Evolutionary conservation across 2,329 filamentous ascomycete genomes (phyloP), one percentile per base, ranked within the genome.

Genomic region (Trichoderma sp.): DNA sequence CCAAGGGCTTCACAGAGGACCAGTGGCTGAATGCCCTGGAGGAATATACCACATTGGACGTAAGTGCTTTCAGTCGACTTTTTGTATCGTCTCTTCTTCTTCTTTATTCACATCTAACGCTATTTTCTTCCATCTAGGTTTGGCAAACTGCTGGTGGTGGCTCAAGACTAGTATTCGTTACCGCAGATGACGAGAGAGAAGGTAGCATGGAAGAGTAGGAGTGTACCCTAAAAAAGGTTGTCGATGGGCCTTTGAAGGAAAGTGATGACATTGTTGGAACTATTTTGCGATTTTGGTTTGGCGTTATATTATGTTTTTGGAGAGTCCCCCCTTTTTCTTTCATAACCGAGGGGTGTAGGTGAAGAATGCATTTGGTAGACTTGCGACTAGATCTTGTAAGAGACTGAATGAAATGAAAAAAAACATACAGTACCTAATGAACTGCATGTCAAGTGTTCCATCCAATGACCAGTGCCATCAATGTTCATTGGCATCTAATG

Each of bases 1-100:
- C 94, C 65, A 97, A 97, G 86, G 96, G 96, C 3, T 99, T 97
- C 80, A 99, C 95, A 0, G 91, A 94, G 72, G 93, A 98, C 80
- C 94, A 99, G 80, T 94, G 97, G 82, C 86, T 92, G 76, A 87
- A 87, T 73, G 91, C 94, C 24, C 85, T 99, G 77, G 91, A 97
- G 71, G 95, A 97, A 83, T 98, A 99, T 81, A 90, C 92, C 3
- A 84, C 87, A 73, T 82, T 97, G 70, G 92, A 97, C 83, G 96
- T 98, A 84, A 93, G 94, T 90, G 6, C 34, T 26, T 37, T 14
- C 11, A 4, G 2, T 72, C 76, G 21, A 32, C 14, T n/a, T 24
- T 8, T 24, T 32, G 30, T 16, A 14, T 13, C 24, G 4, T 21
- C n/a, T n/a, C n/a, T n/a, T n/a, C n/a, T n/a, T 5, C 13, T 5